Evolutionary conservation across 441 rosid genomes (phyloP), one percentile per base, ranked within the genome.

Genomic region (Erysimum cheiri): DNA sequence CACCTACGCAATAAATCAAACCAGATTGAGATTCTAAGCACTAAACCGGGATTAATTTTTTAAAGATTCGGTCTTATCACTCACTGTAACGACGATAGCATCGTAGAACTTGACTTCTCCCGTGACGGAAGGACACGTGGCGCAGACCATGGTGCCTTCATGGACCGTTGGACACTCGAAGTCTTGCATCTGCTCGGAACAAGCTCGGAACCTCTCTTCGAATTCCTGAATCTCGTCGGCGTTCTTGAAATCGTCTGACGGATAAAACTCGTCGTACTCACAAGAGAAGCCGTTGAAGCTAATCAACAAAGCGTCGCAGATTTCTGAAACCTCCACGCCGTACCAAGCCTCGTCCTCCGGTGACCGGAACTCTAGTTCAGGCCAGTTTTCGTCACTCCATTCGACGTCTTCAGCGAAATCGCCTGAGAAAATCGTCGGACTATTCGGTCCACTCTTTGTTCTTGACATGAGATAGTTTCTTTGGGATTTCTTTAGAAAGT

Each of bases 341-440:
- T 76, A 76, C 76, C 79, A 76, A 5, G 76, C 79, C 12, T 70
- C 72, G 26, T 76, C 79, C 14, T 37, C 56, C 67, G 75, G 57
- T 22, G 79, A 70, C 2, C 75, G 71, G 39, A 69, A 75, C 63
- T 75, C 79, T 0, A 70, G 17, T 0, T 52, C 75, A 52, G 71
- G 79, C 22, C 53, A 64, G 62, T 41, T 15, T 7, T 59, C 67
- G 11, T 50, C 52, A 3, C 6, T 12, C 12, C 32, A 15, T 1
- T 67, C 17, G 22, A 14, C 22, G 35, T 75, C 67, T 4, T 75
- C 71, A 36, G 65, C 32, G 40, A 69, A 74, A 2, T 69, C 26
- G 7, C 49, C 31, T 8, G 60, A 10, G 46, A 4, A 8, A 0
- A 32, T 9, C 17, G 9, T 8, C 0, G 57, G 62, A 35, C 17